phyloP scores from a whole-genome alignment of 257 asterid genomes.

The Plantago elongata region DNA sequence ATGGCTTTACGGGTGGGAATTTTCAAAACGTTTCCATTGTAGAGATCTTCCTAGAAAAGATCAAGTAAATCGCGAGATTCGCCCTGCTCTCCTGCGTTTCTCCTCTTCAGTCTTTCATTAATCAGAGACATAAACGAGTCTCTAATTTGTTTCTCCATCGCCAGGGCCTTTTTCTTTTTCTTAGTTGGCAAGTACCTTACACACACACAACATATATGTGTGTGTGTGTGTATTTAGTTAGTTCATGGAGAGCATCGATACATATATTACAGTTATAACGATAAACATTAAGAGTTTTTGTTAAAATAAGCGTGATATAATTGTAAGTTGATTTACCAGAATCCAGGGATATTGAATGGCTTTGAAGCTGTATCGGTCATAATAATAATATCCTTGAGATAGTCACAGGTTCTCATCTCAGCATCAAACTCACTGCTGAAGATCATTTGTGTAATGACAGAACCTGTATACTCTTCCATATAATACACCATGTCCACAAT shows the following conservation, averaged over 20 bases:
- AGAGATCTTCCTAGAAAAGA: too few species aligned
- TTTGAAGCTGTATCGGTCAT: not conserved
- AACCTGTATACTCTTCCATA: not conserved
- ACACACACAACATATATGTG: too few species aligned
- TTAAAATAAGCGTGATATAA: not conserved
- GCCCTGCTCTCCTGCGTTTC: too few species aligned
- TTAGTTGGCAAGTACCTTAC: not conserved
- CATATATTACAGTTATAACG: too few species aligned
- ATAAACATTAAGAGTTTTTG: too few species aligned
- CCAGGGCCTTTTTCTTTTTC: not conserved
- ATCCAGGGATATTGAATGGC: slow-evolving; percentile 17
- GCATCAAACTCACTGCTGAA: not conserved
- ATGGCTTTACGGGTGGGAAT: too few species aligned
- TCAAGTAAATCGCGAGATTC: too few species aligned
- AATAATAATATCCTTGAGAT: not conserved
- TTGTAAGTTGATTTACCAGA: not conserved
- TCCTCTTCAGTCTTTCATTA: not conserved
- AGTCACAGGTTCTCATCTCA: not conserved
- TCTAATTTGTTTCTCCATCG: not conserved
- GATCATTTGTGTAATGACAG: not conserved
- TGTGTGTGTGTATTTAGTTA: too few species aligned
- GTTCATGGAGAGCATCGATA: too few species aligned
- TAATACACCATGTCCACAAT: not conserved
- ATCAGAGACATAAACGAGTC: not conserved
- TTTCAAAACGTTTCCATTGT: too few species aligned